Base-by-base conservation (phyloP, 257 asterid species). In the Orobanche coerulescens region DNA sequence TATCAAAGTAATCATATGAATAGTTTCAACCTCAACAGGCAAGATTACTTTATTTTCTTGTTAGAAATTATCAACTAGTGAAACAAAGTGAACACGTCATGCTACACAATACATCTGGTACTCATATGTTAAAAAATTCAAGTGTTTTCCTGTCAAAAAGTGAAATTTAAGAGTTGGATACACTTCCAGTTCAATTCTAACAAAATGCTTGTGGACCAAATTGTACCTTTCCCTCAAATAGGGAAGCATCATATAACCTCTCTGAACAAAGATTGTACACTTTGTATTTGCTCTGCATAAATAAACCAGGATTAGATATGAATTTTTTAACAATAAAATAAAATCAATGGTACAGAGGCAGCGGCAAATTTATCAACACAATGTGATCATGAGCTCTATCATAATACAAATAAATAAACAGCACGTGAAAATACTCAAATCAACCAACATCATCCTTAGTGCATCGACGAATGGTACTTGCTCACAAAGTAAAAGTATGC, bases 181-280 rank as follows among this genome's bases (percentile, higher is more conserved):
- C 19, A 46, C 16, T 60, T 33, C 54, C n/a, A 36, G 5, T 30
- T 71, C 61, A 50, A 20, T 28, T 23, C 42, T 9, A 72, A 40
- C 15, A 37, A 55, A 39, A 14, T 58, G 18, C 19, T 48, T 42
- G 62, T 14, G 30, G 51, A 67, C 22, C 60, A 53, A 62, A 40
- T 48, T 44, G 23, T 75, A 91, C 96, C 98, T 91, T 91, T 74
- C 98, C 98, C 75, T 84, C 90, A 78, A 91, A 91, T 48, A 91
- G 81, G 28, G 95, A 84, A 62, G 98, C 98, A 78, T 88, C 95
- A 31, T 91, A 91, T 68, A 91, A 59, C 73, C 98, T 91, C 83
- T 91, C 98, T 14, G 98, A 91, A 73, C 98, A 91, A 58, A 91
- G 96, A 84, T 91, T 91, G 76, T 91, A 91, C 39, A 91, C 98